These are phyloP conservation scores for Diaporthe ampelina DNA, from an alignment of 2,329 filamentous ascomycete species.

Conservation along the genomic window DNA sequence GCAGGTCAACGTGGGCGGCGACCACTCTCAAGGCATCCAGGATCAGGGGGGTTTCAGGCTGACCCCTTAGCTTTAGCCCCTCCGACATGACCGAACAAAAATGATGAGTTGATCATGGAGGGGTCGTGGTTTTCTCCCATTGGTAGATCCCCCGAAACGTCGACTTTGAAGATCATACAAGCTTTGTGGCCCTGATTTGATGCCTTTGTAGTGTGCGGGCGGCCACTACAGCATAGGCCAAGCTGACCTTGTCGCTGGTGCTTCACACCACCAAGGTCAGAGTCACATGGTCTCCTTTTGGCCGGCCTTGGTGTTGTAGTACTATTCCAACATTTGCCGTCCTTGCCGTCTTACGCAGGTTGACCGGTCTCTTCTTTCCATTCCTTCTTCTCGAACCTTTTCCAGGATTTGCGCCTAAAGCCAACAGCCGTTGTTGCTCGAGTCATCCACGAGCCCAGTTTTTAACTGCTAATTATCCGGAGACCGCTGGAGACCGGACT, in stretches of 20 bases:
- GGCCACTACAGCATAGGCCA: neutral
- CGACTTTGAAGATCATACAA: slow-evolving; percentile 7
- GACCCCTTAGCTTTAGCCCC: neutral
- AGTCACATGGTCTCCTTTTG: neutral
- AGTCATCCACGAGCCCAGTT: rapidly evolving
- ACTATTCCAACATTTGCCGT: no score
- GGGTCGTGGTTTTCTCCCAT: neutral
- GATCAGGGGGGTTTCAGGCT: slow-evolving; percentile 29
- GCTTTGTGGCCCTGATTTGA: slow-evolving; percentile 10
- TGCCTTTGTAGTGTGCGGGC: neutral
- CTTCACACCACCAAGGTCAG: neutral
- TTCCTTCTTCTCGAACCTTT: no score
- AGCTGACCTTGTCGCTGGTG: neutral
- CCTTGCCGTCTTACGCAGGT: no score
- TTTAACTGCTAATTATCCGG: no score
- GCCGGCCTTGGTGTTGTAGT: no score
- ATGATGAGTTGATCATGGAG: slow-evolving; percentile 21
- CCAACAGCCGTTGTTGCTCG: no score
- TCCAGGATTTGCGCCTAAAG: neutral
- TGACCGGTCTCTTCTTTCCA: neutral
- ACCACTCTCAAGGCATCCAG: neutral
- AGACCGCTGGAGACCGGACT: neutral
- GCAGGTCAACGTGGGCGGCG: neutral
- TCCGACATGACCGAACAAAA: no score
- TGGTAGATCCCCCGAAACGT: slow-evolving; percentile 4